A percentile compares a stretch with the other conserved stretches of the same genome.
phyloP scores from a whole-genome alignment of 2,329 filamentous ascomycete species.

The Phyllosticta citrichinensis region DNA sequence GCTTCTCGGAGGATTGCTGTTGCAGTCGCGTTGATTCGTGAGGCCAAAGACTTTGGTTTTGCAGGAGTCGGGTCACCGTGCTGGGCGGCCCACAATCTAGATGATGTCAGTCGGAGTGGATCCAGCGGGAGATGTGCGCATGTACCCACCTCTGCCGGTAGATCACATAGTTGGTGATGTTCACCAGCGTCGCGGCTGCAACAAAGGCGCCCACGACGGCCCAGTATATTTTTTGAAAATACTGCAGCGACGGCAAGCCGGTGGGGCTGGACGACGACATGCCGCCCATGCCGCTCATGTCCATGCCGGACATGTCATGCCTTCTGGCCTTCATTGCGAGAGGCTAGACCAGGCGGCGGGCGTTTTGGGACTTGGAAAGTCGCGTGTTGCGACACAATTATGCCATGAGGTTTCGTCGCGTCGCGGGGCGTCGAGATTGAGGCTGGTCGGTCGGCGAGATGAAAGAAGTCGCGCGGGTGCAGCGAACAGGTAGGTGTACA shows the following conservation, averaged over 20 bases:
- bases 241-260: conserved; percentile 35
- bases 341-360: neutral
- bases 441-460: neutral
- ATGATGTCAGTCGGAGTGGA: neutral
- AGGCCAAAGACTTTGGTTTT: conserved; percentile 42
- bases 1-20: conserved; percentile 46
- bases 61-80: conserved; percentile 35
- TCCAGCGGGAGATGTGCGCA: neutral
- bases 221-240: conserved; percentile 45
- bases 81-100: conserved; percentile 36
- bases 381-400: neutral
- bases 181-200: conserved; percentile 33
- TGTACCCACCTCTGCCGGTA: conserved; percentile 38
- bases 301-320: conserved; percentile 23
- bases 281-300: conserved; percentile 15
- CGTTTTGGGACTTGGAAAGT: neutral
- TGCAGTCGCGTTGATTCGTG: conserved; percentile 40
- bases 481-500: neutral
- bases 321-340: neutral
- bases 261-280: conserved; percentile 25
- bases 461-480: neutral
- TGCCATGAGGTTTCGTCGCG: neutral
- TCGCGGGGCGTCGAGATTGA: neutral
- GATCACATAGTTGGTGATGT: conserved; percentile 38
- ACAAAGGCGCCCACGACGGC: conserved; percentile 38